A percentile compares a stretch with the other conserved stretches of the same genome.
Conservation (phyloP, 140 eudicot species). For the Senecio squalidus region DNA sequence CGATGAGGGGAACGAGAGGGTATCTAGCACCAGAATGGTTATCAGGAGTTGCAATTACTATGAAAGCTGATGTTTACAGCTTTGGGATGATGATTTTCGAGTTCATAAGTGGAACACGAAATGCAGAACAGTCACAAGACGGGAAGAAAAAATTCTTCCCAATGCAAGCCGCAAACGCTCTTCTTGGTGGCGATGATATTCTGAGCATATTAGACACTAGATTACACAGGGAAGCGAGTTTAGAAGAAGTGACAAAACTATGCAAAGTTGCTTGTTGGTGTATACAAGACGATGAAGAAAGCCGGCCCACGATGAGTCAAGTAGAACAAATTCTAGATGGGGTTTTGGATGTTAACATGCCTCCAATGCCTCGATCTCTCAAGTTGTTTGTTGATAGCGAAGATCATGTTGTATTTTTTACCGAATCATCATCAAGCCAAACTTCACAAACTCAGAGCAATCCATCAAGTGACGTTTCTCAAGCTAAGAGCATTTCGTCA, state of each 20-base stretch:
- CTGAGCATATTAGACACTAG: slow-evolving; percentile 44
- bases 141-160: slow-evolving; percentile 53
- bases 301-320: slow-evolving; percentile 71
- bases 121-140: slow-evolving; percentile 39
- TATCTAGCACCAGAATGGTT: slow-evolving; percentile 90
- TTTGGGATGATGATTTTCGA: slow-evolving; percentile 82
- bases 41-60: slow-evolving; percentile 68
- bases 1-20: slow-evolving; percentile 91
- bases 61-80: slow-evolving; percentile 83
- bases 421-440: slow-evolving; percentile 52
- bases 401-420: slow-evolving; percentile 53
- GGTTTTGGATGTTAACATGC: slow-evolving; percentile 52
- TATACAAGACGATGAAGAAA: slow-evolving; percentile 63
- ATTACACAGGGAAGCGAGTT: slow-evolving; percentile 37
- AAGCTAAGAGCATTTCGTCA: slow-evolving; percentile 19
- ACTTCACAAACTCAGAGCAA: slow-evolving; percentile 35
- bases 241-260: slow-evolving; percentile 41
- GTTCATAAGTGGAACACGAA: slow-evolving; percentile 56
- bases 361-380: slow-evolving; percentile 55
- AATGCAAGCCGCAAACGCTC: slow-evolving; percentile 36
- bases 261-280: slow-evolving; percentile 84
- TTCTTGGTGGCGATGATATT: slow-evolving; percentile 42
- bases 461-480: slow-evolving; percentile 30
- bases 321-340: slow-evolving; percentile 83
- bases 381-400: slow-evolving; percentile 38